phyloP scores from a whole-genome alignment of 192 early-diverging fungal genomes.

The Coemansia sp. region DNA sequence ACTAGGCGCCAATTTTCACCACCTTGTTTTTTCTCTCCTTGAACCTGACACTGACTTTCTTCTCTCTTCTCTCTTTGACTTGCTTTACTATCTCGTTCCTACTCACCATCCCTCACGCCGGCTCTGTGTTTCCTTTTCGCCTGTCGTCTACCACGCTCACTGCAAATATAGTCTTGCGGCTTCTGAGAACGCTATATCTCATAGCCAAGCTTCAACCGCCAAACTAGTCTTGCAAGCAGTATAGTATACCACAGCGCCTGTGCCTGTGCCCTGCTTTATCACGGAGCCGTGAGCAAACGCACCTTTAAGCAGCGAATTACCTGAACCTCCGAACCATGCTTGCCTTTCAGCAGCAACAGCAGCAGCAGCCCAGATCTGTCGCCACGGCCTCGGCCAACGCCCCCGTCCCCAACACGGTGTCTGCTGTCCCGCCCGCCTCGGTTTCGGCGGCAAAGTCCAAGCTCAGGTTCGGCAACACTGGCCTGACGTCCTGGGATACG shows the following conservation, averaged over 20 bases:
- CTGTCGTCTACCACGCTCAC: too few relatives aligned
- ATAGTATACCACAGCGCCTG: conserved; percentile 4
- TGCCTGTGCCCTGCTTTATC: too few relatives aligned
- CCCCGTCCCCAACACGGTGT: conserved; percentile 10
- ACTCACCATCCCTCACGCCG: conserved; percentile 1
- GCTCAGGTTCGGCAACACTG: conserved; percentile 46
- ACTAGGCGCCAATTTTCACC: too few relatives aligned
- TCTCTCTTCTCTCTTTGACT: conserved; percentile 2
- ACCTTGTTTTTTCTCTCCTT: background rate
- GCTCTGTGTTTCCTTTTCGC: background rate
- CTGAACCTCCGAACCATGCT: conserved; percentile 22
- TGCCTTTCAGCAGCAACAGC: conserved; percentile 44
- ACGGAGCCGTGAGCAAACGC: too few relatives aligned
- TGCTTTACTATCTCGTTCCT: background rate
- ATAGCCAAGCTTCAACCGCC: too few relatives aligned
- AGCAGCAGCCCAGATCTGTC: conserved; percentile 17
- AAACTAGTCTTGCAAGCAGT: too few relatives aligned
- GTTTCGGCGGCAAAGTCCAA: conserved; percentile 29
- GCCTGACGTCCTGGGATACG: conserved; percentile 26
- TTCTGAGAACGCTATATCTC: too few relatives aligned
- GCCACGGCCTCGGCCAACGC: conserved; percentile 9
- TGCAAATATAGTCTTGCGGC: too few relatives aligned
- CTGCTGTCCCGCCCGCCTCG: conserved; percentile 34
- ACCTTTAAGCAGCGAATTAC: too few relatives aligned
- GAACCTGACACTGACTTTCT: background rate